Conservation (phyloP, 805 yeast species). For the Isabelozyma gotoi region DNA sequence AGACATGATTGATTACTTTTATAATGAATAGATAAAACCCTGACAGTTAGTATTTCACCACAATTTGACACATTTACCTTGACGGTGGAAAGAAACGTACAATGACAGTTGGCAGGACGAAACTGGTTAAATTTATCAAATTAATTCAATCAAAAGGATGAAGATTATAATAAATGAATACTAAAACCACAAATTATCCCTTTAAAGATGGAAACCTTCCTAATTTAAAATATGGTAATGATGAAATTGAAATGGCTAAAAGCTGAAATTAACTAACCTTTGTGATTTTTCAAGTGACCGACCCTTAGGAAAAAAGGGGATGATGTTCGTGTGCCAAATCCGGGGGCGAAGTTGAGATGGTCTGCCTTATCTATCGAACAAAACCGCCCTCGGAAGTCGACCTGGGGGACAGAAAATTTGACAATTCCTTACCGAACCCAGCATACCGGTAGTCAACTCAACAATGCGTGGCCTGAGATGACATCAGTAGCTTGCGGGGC, state of each 20-base stretch:
- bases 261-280: not conserved
- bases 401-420: no score
- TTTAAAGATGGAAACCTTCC: not conserved
- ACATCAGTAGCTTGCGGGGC: no score
- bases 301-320: not conserved
- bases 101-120: not conserved
- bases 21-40: not conserved
- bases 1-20: constrained; percentile 6
- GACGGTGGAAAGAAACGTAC: no score
- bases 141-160: not conserved
- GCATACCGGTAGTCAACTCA: no score
- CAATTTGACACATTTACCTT: not conserved
- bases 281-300: not conserved
- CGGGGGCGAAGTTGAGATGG: not conserved
- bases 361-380: not conserved
- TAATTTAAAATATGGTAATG: not conserved
- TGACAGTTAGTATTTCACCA: not conserved
- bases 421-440: no score
- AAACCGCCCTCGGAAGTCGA: not conserved
- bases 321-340: not conserved
- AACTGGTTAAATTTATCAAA: not conserved
- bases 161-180: not conserved
- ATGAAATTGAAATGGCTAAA: not conserved
- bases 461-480: no score
- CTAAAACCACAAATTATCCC: not conserved